These are phyloP conservation scores for Paecilomyces variotii DNA, from an alignment of 2,329 filamentous ascomycete species.

Conservation along the genomic window DNA sequence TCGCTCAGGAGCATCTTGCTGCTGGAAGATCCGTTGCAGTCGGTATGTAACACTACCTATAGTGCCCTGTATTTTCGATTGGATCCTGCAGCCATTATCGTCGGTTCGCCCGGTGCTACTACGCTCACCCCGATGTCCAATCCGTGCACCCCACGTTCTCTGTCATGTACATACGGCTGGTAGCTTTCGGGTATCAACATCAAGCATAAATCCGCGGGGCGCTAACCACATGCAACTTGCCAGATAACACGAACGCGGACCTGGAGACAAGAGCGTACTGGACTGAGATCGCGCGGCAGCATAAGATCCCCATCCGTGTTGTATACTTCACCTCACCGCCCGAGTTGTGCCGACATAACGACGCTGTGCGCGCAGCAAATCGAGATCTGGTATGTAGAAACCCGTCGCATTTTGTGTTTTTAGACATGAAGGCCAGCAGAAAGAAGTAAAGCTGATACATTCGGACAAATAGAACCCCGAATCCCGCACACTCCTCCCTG, in stretches of 20 bases:
- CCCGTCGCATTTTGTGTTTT: conserved; percentile 2
- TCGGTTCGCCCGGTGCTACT: neutral
- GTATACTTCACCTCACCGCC: conserved; percentile 71
- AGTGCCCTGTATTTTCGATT: neutral
- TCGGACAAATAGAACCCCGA: conserved; percentile 60
- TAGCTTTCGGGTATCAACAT: neutral
- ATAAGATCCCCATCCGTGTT: conserved; percentile 70
- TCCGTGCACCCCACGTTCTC: neutral
- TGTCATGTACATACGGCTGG: neutral
- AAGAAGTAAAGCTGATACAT: conserved; percentile 3
- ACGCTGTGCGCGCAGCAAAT: conserved; percentile 66
- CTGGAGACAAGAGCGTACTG: conserved; percentile 68
- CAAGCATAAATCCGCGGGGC: neutral
- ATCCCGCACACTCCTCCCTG: conserved; percentile 62
- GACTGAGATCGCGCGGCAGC: conserved; percentile 63
- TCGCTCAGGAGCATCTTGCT: conserved; percentile 57
- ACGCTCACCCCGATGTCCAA: neutral
- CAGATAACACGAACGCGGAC: conserved; percentile 96
- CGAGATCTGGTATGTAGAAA: conserved; percentile 25
- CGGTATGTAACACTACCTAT: conserved; percentile 49
- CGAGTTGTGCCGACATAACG: conserved; percentile 74
- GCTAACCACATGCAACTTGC: neutral
- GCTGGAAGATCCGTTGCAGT: conserved; percentile 64
- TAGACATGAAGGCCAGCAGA: neutral
- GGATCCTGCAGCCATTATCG: neutral